Base-by-base conservation (phyloP, 164 flowering plant genomes). In the Magnolia officinalis region DNA sequence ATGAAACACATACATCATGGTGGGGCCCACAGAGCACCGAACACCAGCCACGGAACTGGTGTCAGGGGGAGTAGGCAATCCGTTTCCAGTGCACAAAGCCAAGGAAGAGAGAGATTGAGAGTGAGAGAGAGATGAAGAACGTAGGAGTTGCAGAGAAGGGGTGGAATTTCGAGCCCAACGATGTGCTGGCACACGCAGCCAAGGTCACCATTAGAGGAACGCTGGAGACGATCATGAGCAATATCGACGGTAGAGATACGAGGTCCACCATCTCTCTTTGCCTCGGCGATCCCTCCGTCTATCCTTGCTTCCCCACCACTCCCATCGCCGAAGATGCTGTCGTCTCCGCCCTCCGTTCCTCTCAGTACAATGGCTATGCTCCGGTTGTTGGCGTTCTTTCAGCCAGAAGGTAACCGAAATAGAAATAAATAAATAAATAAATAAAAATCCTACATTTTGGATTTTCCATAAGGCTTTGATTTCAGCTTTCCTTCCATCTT, bases 241-340 rank as follows among this genome's bases (percentile, higher is more conserved):
- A 78, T 21, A 61, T 85, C 6, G 75, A 79, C 37, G 13, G 63
- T 31, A 59, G 66, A 63, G 85, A 82, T 50, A 19, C 8, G 14
- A 78, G 85, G 55, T 50, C 81, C 2, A 50, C 72, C 1, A 78
- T 85, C 24, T 80, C 77, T 66, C 84, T 87, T 6, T 84, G 87
- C 72, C 82, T 80, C 76, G 85, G 88, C 0, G 90, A 88, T 31
- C 88, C 89, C 8, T 83, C 87, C 11, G 75, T 50, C 8, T 85
- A 81, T 31, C 81, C 86, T 6, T 69, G 82, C 67, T 87, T 87
- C 59, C 72, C 78, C n/a, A 79, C 88, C 0, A 78, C 81, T 11
- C 65, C 49, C 0, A 74, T 29, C 1, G 87, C 87, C 3, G 81
- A 79, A 59, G 86, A 87, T 20, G 86, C 88, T 21, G 71, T 87